Conservation (phyloP, 2,329 filamentous ascomycete species). For the Periconia sp. region DNA sequence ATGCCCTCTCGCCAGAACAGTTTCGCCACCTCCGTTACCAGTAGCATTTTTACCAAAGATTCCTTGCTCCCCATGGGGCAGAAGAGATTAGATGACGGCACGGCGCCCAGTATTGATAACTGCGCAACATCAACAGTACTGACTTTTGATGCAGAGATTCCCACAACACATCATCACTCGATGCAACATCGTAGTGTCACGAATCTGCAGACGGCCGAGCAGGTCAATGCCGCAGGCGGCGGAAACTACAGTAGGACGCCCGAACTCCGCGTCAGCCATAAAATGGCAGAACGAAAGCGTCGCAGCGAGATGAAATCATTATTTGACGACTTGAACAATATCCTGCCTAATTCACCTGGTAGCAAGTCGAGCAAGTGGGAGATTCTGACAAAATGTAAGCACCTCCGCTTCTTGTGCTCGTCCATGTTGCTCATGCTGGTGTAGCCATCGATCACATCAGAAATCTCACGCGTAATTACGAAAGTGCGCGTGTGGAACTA, state of each 20-base stretch:
- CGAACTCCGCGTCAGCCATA: constrained; percentile 80
- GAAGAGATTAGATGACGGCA: constrained; percentile 68
- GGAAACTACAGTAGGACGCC: constrained; percentile 83
- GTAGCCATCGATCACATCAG: constrained; percentile 55
- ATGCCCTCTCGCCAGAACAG: constrained; percentile 72
- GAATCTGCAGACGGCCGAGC: constrained; percentile 64
- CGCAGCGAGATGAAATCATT: constrained; percentile 87
- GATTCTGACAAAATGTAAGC: constrained; percentile 77
- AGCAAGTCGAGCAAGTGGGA: constrained; percentile 91
- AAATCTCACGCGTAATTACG: constrained; percentile 41
- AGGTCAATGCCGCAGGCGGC: constrained; percentile 54
- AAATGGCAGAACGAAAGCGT: constrained; percentile 80
- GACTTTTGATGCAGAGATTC: constrained; percentile 38
- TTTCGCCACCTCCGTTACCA: constrained; percentile 74
- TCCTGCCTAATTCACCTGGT: constrained; percentile 78
- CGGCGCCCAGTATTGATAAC: constrained; percentile 17
- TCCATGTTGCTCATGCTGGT: constrained; percentile 10
- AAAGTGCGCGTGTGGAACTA: constrained; percentile 43
- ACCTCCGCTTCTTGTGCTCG: not conserved
- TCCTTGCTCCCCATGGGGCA: constrained; percentile 73
- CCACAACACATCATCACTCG: constrained; percentile 69
- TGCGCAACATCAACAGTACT: constrained; percentile 14
- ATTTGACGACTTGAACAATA: constrained; percentile 76
- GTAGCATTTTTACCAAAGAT: constrained; percentile 76
- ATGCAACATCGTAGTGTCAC: constrained; percentile 74